Percentiles rank a stretch among this genome's conserved stretches.
Conservation (phyloP, 2,329 filamentous ascomycete species). For the Cladophialophora chaetospira region DNA sequence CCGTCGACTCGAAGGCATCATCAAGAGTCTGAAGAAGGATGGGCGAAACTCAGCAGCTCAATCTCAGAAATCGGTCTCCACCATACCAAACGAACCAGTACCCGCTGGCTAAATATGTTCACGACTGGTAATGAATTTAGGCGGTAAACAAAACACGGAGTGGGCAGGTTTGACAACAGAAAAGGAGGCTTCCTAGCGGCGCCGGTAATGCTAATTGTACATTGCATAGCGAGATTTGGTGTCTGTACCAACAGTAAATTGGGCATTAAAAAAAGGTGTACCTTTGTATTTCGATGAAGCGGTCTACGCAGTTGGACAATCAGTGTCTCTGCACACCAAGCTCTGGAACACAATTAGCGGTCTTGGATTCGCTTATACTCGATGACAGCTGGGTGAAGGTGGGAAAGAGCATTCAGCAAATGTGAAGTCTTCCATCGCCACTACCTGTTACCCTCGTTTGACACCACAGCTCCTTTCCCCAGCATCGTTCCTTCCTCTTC, state of each 20-base stretch:
- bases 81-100: not conserved
- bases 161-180: not conserved
- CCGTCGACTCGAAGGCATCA: constrained; percentile 63
- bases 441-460: no score
- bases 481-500: not conserved
- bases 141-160: constrained; percentile 3
- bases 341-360: not conserved
- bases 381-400: not conserved
- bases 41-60: constrained; percentile 30
- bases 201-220: constrained; percentile 1
- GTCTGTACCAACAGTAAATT: no score
- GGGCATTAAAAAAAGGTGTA: constrained; percentile 1
- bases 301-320: constrained; percentile 3
- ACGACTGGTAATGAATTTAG: constrained; percentile 6
- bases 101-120: constrained; percentile 9
- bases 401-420: no score
- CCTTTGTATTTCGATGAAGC: constrained; percentile 3
- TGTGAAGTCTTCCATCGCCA: no score
- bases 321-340: not conserved
- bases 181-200: not conserved
- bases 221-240: no score
- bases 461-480: not conserved
- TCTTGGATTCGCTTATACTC: not conserved
- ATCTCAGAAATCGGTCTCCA: constrained; percentile 10
- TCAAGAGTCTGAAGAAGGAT: constrained; percentile 55